Conservation (phyloP, 1,139 yeast genomes). For the Suhomyces yuchorum region DNA sequence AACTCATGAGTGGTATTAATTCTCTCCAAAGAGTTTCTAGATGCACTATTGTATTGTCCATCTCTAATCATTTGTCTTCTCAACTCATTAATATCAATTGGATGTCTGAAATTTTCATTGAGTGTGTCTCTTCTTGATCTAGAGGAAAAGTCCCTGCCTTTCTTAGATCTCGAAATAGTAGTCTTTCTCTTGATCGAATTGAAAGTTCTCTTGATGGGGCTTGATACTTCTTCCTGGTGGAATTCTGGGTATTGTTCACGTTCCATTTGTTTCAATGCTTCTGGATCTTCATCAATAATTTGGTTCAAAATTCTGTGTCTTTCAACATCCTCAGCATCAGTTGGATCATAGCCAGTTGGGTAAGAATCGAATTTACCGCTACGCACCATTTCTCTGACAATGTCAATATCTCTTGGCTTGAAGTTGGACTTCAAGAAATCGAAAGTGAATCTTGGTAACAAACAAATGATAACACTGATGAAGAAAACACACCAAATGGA, state of each 20-base stretch:
- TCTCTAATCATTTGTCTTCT: slow-evolving; percentile 44
- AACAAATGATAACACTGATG: slow-evolving; percentile 47
- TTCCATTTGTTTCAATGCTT: slow-evolving; percentile 38
- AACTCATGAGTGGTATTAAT: slow-evolving; percentile 49
- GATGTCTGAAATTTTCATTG: slow-evolving; percentile 35
- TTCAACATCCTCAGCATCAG: slow-evolving; percentile 51
- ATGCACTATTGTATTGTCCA: slow-evolving; percentile 39
- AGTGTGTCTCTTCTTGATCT: slow-evolving; percentile 37
- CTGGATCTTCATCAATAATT: slow-evolving; percentile 39
- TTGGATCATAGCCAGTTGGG: slow-evolving; percentile 61
- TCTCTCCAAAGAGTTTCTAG: slow-evolving; percentile 41
- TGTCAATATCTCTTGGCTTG: slow-evolving; percentile 56
- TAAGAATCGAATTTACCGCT: slow-evolving; percentile 51
- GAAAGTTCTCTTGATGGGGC: slow-evolving; percentile 37
- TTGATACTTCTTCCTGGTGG: slow-evolving; percentile 17
- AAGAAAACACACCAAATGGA: slow-evolving; percentile 55
- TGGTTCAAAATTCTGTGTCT: slow-evolving; percentile 42
- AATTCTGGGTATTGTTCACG: slow-evolving; percentile 19
- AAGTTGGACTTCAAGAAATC: slow-evolving; percentile 52
- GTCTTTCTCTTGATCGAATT: slow-evolving; percentile 33
- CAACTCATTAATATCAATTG: slow-evolving; percentile 39
- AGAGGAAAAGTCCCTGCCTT: slow-evolving; percentile 19
- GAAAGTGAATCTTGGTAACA: slow-evolving; percentile 54
- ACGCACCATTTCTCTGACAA: slow-evolving; percentile 52
- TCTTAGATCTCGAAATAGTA: slow-evolving; percentile 27